These are phyloP conservation scores for Nicotiana attenuata DNA, from an alignment of 257 asterid genomes.

Conservation along the genomic window DNA sequence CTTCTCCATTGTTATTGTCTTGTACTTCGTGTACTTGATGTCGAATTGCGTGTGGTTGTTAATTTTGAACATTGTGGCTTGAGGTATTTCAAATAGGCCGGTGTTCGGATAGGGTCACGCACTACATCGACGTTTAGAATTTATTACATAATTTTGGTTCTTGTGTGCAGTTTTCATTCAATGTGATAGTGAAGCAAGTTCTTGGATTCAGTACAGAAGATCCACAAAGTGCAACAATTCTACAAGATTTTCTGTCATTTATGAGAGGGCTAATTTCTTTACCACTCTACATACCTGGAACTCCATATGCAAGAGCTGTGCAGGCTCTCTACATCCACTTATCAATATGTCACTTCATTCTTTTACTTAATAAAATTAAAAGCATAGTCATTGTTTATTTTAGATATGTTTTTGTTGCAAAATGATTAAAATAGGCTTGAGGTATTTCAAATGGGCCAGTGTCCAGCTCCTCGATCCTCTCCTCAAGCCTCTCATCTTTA, in stretches of 20 bases:
- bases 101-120: no score
- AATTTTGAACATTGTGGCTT: no score
- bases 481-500: no score
- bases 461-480: no score
- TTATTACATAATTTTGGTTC: background rate
- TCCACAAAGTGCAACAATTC: slow-evolving; percentile 49
- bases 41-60: no score
- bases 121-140: no score
- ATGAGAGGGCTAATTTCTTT: slow-evolving; percentile 63
- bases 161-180: slow-evolving; percentile 56
- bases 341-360: no score
- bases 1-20: no score
- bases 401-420: background rate
- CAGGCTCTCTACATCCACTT: slow-evolving; percentile 42
- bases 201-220: slow-evolving; percentile 62
- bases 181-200: slow-evolving; percentile 78
- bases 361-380: no score
- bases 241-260: slow-evolving; percentile 55
- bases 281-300: slow-evolving; percentile 66
- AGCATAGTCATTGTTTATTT: background rate
- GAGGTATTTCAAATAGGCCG: no score
- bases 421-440: background rate
- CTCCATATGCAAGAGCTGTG: slow-evolving; percentile 76
- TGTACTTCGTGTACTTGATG: no score
- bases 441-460: no score